These are phyloP conservation scores for Nothopassalora personata DNA, from an alignment of 2,329 filamentous ascomycete species.

Conservation along the genomic window DNA sequence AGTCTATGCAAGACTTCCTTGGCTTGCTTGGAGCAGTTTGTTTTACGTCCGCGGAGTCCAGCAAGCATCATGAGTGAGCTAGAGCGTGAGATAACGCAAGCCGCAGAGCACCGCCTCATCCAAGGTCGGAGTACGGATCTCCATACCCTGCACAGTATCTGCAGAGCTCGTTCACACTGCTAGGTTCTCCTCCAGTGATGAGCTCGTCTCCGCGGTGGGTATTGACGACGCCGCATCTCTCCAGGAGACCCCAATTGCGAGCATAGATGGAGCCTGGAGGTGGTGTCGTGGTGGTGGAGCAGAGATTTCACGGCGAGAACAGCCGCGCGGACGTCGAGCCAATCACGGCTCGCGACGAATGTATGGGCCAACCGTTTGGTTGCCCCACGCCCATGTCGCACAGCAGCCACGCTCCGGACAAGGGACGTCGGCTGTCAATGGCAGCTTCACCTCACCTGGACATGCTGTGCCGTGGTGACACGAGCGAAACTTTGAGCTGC, in stretches of 20 bases:
- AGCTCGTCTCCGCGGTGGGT: neutral
- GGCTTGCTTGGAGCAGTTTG: slow-evolving; percentile 1
- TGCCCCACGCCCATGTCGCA: neutral
- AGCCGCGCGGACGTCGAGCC: neutral
- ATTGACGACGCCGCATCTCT: neutral
- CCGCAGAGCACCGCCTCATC: neutral
- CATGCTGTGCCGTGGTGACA: neutral
- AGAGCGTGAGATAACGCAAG: slow-evolving; percentile 6
- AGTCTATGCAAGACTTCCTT: neutral
- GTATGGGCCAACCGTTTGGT: neutral
- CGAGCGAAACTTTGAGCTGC: neutral
- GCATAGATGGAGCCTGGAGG: neutral
- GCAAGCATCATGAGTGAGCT: neutral
- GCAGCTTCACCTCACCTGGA: neutral
- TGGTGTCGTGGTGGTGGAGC: neutral
- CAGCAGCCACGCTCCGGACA: neutral
- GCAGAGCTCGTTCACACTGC: neutral
- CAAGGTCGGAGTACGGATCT: neutral
- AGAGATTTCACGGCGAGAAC: neutral
- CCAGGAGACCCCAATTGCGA: neutral
- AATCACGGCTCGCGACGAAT: neutral
- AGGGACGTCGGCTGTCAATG: neutral
- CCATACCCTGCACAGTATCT: neutral
- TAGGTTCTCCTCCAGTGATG: neutral
- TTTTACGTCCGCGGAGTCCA: neutral